Evolutionary conservation across 1,284 basidiomycete genomes (phyloP), one percentile per base, ranked within the genome.

Genomic region (Apiotrichum mycotoxinovorans): DNA sequence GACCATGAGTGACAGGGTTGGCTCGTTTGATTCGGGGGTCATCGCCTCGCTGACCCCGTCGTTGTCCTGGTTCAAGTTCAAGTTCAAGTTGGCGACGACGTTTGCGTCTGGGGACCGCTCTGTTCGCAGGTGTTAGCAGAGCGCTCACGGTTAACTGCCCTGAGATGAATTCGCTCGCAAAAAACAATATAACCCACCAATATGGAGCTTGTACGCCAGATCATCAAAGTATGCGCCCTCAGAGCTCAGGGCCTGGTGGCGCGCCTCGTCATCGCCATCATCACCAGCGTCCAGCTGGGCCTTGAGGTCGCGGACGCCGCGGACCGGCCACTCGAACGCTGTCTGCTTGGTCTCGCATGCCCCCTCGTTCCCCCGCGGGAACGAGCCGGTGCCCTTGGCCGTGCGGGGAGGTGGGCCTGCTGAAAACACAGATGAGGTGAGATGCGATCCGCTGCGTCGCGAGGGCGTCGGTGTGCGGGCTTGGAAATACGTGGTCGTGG

Each of bases 141-240:
- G n/a, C n/a, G n/a, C n/a, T n/a, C n/a, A n/a, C n/a, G n/a, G n/a
- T n/a, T n/a, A n/a, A n/a, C n/a, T n/a, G n/a, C n/a, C n/a, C n/a
- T n/a, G n/a, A n/a, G n/a, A n/a, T n/a, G n/a, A n/a, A n/a, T n/a
- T n/a, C n/a, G n/a, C n/a, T n/a, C n/a, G n/a, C 10, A 34, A 37
- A 15, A 10, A 33, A 45, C 18, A 33, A 9, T 40, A 8, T 3
- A 9, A 57, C 71, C 60, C 47, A 72, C 70, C 64, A 12, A 71
- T 56, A 52, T 69, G 67, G 27, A 88, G 78, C 69, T 87, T 87
- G 77, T 85, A 88, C 71, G 85, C 86, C 52, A 83, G 83, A 57
- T 87, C 85, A 43, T 83, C 85, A n/a, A 87, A 77, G 52, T 83
- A 79, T 17, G 84, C 83, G 0, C 85, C 84, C 62, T 85, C 82